These are phyloP conservation scores for Solanum aculeatissimum DNA, from an alignment of 305 asterid species.

Conservation along the genomic window DNA sequence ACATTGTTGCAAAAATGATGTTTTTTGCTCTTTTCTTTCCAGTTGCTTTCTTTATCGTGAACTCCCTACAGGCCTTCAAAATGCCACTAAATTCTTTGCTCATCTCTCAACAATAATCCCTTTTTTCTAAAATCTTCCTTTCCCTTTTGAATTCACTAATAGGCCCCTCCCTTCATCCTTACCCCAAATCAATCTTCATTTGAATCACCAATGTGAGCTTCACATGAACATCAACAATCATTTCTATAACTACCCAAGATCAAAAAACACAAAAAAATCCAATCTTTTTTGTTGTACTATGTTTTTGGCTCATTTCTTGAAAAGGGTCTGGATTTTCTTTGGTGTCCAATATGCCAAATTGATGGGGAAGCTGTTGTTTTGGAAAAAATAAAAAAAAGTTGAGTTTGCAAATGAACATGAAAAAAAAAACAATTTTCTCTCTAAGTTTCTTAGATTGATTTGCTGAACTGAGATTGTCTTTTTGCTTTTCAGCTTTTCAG, in stretches of 20 bases:
- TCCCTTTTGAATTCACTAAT: neutral
- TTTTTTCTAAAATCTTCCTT: conserved; percentile 18
- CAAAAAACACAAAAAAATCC: neutral
- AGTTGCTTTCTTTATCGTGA: conserved; percentile 35
- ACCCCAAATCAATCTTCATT: conserved; percentile 36
- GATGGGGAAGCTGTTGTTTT: conserved; percentile 7
- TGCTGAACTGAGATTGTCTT: neutral
- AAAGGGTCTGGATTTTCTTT: neutral
- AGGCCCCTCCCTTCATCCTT: neutral
- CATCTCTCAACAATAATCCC: conserved; percentile 15
- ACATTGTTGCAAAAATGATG: conserved; percentile 55
- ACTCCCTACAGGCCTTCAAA: conserved; percentile 60
- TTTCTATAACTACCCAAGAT: neutral
- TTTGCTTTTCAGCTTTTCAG: neutral
- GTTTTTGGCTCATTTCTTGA: neutral
- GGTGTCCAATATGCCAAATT: neutral
- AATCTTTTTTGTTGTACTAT: neutral
- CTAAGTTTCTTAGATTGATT: neutral
- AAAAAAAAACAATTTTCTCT: neutral
- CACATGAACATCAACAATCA: conserved; percentile 7
- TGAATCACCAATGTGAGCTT: conserved; percentile 11
- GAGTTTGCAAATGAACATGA: neutral
- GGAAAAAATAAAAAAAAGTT: neutral
- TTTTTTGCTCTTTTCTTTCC: conserved; percentile 31
- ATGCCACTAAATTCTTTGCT: conserved; percentile 64